A percentile compares a stretch with the other conserved stretches of the same genome.
phyloP scores from a whole-genome alignment of 192 early-diverging fungal genomes.

The Coemansia umbellata region DNA sequence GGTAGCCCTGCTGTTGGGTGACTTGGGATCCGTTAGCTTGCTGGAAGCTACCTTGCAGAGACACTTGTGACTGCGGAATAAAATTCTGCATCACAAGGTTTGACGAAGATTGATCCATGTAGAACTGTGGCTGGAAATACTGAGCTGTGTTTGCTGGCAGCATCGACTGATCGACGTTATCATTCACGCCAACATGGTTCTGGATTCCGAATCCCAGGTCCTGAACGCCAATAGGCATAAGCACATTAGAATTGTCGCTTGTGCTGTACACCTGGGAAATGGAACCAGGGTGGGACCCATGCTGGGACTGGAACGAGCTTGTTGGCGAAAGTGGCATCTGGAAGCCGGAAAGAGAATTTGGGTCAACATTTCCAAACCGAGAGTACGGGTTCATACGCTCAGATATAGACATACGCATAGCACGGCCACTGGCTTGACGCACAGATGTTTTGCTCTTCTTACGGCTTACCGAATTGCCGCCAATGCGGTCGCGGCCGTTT shows the following conservation, averaged over 20 bases:
- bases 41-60: constrained; percentile 1
- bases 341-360: constrained; percentile 12
- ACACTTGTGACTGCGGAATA: constrained; percentile 17
- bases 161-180: constrained; percentile 17
- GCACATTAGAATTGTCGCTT: constrained; percentile 12
- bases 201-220: constrained; percentile 20
- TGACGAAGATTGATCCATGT: constrained; percentile 21
- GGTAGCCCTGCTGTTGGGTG: not conserved
- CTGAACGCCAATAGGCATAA: constrained; percentile 27
- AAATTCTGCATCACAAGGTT: constrained; percentile 15
- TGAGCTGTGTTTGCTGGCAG: constrained; percentile 2
- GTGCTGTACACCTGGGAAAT: constrained; percentile 9
- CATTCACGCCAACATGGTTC: constrained; percentile 9
- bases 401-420: constrained; percentile 17
- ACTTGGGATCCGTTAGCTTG: not conserved
- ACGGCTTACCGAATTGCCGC: constrained; percentile 5
- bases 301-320: constrained; percentile 16
- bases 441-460: constrained; percentile 25
- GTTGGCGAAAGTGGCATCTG: constrained; percentile 17
- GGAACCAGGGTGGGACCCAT: not conserved
- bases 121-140: constrained; percentile 23
- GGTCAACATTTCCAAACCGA: constrained; percentile 9
- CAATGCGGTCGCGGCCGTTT: constrained; percentile 14
- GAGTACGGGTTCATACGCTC: constrained; percentile 40
- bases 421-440: constrained; percentile 21